These are phyloP conservation scores for Schoenoplectus triqueter DNA, from an alignment of 202 grass and related monocot genomes.

Conservation along the genomic window DNA sequence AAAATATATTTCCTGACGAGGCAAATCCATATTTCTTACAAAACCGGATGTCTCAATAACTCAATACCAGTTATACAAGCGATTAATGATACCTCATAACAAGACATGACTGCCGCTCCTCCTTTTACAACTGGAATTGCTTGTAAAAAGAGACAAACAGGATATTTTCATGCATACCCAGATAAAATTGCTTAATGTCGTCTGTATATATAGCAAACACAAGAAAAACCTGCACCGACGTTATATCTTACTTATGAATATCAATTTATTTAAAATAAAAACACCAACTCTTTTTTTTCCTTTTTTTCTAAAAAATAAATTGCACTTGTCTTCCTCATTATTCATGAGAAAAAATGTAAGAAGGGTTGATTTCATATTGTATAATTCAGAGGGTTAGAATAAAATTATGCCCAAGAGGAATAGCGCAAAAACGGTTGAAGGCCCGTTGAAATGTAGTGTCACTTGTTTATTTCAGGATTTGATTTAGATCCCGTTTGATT, in stretches of 20 bases:
- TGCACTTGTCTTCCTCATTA: too few species aligned
- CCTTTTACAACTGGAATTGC: slow-evolving; percentile 34
- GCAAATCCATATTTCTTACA: slow-evolving; percentile 25
- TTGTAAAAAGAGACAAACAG: slow-evolving; percentile 5
- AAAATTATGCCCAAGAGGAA: not conserved
- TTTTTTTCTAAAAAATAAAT: too few species aligned
- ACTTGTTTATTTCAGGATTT: slow-evolving; percentile 6
- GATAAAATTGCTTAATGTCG: not conserved
- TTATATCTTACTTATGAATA: too few species aligned
- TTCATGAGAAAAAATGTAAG: not conserved
- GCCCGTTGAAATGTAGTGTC: slow-evolving; percentile 8
- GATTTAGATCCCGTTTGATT: slow-evolving; percentile 17
- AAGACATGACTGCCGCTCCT: not conserved
- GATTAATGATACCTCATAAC: not conserved
- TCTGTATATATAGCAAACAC: too few species aligned
- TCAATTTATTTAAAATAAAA: too few species aligned
- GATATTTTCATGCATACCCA: not conserved
- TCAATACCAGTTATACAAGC: not conserved
- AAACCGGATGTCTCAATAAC: slow-evolving; percentile 14
- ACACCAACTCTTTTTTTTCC: too few species aligned
- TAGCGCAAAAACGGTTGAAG: not conserved
- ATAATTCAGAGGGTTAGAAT: not conserved
- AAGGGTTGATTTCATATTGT: not conserved
- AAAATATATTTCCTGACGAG: not conserved
- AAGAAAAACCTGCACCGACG: too few species aligned